Evolutionary conservation across 169 alveolate genomes (phyloP).

Genomic region (Plasmodium billcollinsi): DNA sequence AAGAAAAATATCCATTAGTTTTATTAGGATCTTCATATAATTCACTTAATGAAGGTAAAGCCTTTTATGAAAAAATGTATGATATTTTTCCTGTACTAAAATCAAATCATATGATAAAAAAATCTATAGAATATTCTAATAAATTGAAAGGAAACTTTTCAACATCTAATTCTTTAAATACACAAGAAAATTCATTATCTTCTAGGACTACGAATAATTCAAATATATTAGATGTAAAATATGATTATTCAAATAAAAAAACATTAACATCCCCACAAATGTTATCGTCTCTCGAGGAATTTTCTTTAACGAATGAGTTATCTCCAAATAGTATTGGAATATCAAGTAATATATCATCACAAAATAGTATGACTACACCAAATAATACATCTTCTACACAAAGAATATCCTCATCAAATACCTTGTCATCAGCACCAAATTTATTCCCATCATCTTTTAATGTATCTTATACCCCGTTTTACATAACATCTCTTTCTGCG

Average conservation of each 20-base stretch:
- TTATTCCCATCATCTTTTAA: neutral
- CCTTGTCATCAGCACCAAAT: neutral
- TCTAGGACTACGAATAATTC: neutral
- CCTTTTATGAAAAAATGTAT: slow-evolving; percentile 75
- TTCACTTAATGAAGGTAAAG: slow-evolving; percentile 55
- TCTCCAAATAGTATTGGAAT: no score
- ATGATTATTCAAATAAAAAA: no score
- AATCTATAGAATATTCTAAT: slow-evolving; percentile 30
- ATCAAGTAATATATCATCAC: no score
- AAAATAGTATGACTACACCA: no score
- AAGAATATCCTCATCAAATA: neutral
- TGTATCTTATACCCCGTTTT: neutral
- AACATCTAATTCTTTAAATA: neutral
- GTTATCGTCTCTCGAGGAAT: no score
- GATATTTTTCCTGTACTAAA: slow-evolving; percentile 70
- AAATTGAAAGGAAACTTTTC: slow-evolving; percentile 5
- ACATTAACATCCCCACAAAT: no score
- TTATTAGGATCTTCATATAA: slow-evolving; percentile 53
- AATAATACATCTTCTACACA: neutral
- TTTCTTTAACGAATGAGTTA: no score
- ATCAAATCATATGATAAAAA: slow-evolving; percentile 23
- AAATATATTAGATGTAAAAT: neutral
- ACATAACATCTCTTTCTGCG: neutral
- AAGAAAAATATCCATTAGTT: slow-evolving; percentile 55
- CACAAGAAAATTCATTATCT: neutral